Conservation (phyloP, 441 rosid genomes). For the Adansonia gregorii region DNA sequence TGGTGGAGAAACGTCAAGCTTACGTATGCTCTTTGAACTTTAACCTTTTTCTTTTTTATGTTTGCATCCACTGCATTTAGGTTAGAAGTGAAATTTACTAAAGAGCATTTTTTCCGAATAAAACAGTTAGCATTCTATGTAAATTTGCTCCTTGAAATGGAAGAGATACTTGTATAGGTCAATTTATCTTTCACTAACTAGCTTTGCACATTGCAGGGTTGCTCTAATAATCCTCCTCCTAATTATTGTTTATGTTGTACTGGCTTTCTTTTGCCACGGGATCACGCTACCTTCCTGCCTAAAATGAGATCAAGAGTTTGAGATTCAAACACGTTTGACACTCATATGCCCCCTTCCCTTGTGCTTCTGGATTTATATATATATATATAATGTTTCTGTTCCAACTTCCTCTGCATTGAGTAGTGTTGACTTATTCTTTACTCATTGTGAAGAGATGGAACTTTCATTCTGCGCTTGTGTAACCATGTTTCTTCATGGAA, state of each 20-base stretch:
- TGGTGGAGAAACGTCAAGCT: constrained; percentile 98
- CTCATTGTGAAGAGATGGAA: constrained; percentile 29
- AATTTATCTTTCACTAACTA: constrained; percentile 21
- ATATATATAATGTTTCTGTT: constrained; percentile 3
- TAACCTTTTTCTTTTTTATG: not conserved
- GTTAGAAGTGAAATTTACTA: constrained; percentile 14
- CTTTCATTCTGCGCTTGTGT: constrained; percentile 12
- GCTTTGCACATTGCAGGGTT: constrained; percentile 51
- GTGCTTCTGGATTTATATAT: constrained; percentile 1
- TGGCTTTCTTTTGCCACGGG: constrained; percentile 83
- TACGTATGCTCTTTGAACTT: constrained; percentile 53
- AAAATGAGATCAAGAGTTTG: constrained; percentile 43
- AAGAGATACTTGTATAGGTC: not conserved
- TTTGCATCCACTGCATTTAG: not conserved
- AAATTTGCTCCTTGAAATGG: not conserved
- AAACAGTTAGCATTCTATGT: not conserved
- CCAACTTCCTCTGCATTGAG: constrained; percentile 15
- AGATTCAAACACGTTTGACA: constrained; percentile 23
- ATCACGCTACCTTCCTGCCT: constrained; percentile 71
- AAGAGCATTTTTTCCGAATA: not conserved
- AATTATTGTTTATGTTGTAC: constrained; percentile 62
- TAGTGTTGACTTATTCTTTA: constrained; percentile 17
- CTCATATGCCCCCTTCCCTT: not conserved
- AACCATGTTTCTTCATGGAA: constrained; percentile 15
- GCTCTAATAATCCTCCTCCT: constrained; percentile 61